Percentiles rank a stretch among this genome's conserved stretches.
phyloP scores from a whole-genome alignment of 176 grass and related monocot species.

The Calamus simplicifolius region DNA sequence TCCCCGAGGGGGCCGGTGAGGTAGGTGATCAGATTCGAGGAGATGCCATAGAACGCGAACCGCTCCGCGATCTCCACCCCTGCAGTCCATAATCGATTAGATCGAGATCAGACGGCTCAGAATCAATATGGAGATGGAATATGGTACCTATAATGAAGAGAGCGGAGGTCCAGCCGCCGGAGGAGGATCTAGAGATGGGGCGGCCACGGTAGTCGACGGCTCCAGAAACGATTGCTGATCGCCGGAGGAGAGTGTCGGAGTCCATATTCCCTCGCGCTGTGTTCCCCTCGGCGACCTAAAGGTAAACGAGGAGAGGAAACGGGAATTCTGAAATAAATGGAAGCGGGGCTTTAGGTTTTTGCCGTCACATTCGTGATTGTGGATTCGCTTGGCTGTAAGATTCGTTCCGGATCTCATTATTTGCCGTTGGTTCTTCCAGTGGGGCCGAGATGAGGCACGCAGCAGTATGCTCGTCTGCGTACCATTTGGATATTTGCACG shows the following conservation, averaged over 20 bases:
- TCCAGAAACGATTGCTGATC: not conserved
- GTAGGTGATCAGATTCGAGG: slow-evolving; percentile 55
- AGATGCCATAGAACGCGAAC: slow-evolving; percentile 51
- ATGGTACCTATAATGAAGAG: slow-evolving; percentile 42
- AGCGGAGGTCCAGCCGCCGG: slow-evolving; percentile 50
- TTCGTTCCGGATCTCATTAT: too few species aligned
- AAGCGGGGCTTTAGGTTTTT: too few species aligned
- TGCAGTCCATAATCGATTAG: not conserved
- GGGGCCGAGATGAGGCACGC: too few species aligned
- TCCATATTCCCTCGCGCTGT: not conserved
- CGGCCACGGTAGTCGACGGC: slow-evolving; percentile 44
- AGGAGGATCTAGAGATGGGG: slow-evolving; percentile 18
- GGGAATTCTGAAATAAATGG: too few species aligned
- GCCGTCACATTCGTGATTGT: too few species aligned
- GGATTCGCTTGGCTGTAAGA: too few species aligned
- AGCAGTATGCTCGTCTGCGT: too few species aligned
- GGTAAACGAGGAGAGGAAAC: too few species aligned
- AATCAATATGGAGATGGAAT: not conserved
- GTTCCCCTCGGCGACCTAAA: too few species aligned
- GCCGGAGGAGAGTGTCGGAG: slow-evolving; percentile 7
- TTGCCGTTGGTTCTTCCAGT: too few species aligned
- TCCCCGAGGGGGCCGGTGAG: slow-evolving; percentile 45
- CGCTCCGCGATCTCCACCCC: slow-evolving; percentile 42
- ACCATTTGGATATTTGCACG: too few species aligned
- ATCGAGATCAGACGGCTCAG: not conserved